Percentiles rank a stretch among this genome's conserved stretches.
These are phyloP conservation scores for Penicillium sp. DNA, from an alignment of 2,329 filamentous ascomycete genomes.

Conservation along the genomic window DNA sequence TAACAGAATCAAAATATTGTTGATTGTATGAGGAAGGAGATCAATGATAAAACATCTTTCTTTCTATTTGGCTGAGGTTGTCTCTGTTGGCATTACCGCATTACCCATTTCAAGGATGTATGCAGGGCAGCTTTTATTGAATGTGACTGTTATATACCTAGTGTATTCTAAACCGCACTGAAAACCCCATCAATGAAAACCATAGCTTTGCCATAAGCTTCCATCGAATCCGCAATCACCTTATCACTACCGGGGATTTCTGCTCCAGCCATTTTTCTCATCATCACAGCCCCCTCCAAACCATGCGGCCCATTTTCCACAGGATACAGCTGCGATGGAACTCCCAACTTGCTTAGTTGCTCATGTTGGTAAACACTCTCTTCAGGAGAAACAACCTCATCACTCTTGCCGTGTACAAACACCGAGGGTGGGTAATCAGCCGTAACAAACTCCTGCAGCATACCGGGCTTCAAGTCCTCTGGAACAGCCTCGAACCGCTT, in stretches of 20 bases:
- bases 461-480: conserved; percentile 10
- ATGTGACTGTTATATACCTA: not conserved
- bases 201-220: conserved; percentile 19
- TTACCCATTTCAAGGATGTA: no score
- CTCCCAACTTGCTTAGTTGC: conserved; percentile 14
- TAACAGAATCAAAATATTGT: no score
- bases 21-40: no score
- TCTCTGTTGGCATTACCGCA: no score
- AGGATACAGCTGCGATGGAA: conserved; percentile 14
- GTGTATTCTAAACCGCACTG: not conserved
- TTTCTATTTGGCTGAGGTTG: no score
- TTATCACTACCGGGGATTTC: not conserved
- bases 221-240: conserved; percentile 8
- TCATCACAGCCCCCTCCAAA: conserved; percentile 1
- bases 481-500: conserved; percentile 12
- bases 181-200: conserved; percentile 18
- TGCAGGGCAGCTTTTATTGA: no score
- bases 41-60: no score
- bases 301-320: conserved; percentile 19
- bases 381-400: conserved; percentile 22
- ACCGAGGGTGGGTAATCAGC: conserved; percentile 18
- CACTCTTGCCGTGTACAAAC: conserved; percentile 22
- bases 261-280: not conserved
- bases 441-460: conserved; percentile 18
- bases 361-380: conserved; percentile 20